Percentiles rank a stretch among this genome's conserved stretches.
phyloP scores from a whole-genome alignment of 1,284 basidiomycete species.

The Chalciporus sp. region DNA sequence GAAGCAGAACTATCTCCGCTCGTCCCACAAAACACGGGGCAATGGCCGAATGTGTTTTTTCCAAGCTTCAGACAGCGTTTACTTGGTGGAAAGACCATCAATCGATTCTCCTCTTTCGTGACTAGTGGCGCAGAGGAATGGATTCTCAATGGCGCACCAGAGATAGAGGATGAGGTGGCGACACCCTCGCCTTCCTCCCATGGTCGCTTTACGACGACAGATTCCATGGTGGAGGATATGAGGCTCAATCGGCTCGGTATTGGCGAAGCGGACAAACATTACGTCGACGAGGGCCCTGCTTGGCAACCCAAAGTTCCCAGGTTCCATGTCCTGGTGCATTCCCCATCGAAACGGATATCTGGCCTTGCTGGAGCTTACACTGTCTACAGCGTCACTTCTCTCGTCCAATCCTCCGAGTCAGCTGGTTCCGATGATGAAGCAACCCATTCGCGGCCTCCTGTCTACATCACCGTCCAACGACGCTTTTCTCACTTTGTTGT shows the following conservation, averaged over 20 bases:
- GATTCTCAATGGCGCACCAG: conserved; percentile 60
- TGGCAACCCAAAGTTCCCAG: conserved; percentile 75
- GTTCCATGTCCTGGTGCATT: conserved; percentile 77
- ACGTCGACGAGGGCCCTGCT: conserved; percentile 69
- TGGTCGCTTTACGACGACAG: conserved; percentile 33
- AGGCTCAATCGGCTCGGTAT: conserved; percentile 41
- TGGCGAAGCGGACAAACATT: conserved; percentile 68
- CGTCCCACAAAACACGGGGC: conserved; percentile 73
- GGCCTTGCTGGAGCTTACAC: conserved; percentile 73
- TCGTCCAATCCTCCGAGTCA: conserved; percentile 48
- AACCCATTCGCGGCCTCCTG: conserved; percentile 39
- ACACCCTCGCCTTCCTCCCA: conserved; percentile 22
- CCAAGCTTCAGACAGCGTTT: conserved; percentile 72
- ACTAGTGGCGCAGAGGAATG: conserved; percentile 84
- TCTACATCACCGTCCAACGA: conserved; percentile 71
- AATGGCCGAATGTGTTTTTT: conserved; percentile 60
- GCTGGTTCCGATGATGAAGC: conserved; percentile 24
- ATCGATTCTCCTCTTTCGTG: conserved; percentile 83
- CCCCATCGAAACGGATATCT: conserved; percentile 71
- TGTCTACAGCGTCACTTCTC: conserved; percentile 75
- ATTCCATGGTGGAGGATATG: conserved; percentile 39
- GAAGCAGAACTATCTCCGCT: conserved; percentile 46
- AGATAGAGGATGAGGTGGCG: conserved; percentile 24
- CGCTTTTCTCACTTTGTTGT: conserved; percentile 86
- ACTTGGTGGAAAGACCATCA: conserved; percentile 74